Evolutionary conservation across 257 asterid species (phyloP).

Genomic region (Paraleonurus japonicus): DNA sequence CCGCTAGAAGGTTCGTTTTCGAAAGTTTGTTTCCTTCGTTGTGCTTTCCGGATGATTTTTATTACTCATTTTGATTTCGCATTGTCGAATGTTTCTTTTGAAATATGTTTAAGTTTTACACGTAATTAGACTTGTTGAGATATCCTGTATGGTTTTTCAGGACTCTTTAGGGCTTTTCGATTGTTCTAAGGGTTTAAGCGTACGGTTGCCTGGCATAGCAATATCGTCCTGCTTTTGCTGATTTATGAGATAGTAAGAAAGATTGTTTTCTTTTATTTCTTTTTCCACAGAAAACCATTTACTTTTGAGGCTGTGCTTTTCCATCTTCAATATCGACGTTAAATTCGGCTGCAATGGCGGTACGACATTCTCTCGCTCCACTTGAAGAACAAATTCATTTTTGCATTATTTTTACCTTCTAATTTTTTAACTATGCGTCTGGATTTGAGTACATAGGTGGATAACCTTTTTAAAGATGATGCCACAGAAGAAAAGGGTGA

Average conservation of each 20-base stretch:
- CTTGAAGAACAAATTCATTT: conserved; percentile 1
- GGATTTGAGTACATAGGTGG: conserved; percentile 41
- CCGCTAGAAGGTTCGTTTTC: background rate
- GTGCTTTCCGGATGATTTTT: no score
- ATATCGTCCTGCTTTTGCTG: background rate
- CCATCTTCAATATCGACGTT: background rate
- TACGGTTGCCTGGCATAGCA: background rate
- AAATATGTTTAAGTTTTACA: background rate
- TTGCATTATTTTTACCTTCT: background rate
- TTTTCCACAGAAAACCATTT: background rate
- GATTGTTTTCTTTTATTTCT: background rate
- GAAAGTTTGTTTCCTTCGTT: background rate
- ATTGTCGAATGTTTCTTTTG: no score
- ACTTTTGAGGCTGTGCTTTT: background rate
- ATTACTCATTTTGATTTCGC: background rate
- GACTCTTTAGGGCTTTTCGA: background rate
- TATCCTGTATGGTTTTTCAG: background rate
- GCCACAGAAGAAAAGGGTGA: conserved; percentile 97
- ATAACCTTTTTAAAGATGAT: conserved; percentile 75
- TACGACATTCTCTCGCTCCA: conserved; percentile 19
- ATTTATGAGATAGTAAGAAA: background rate
- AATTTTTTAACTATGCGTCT: background rate
- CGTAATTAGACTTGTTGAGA: background rate
- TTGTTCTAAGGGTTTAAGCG: background rate
- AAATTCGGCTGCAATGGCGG: conserved; percentile 32